These are phyloP conservation scores for Stachybotrys chartarum DNA, from an alignment of 2,329 filamentous ascomycete species.

Conservation along the genomic window DNA sequence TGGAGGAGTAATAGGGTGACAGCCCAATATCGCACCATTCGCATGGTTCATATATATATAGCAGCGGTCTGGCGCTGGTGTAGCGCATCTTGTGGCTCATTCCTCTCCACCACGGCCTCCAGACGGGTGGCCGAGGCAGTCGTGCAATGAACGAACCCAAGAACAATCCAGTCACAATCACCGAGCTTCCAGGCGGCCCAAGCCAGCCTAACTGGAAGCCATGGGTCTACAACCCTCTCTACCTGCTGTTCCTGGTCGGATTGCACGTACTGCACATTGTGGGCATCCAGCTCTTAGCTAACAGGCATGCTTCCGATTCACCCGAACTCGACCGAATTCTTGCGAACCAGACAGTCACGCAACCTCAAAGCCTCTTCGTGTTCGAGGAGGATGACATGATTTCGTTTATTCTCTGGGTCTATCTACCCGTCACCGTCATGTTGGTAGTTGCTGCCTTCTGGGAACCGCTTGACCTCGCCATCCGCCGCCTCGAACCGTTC, in stretches of 20 bases:
- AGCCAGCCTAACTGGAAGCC: conserved; percentile 2
- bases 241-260: not conserved
- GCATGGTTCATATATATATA: not conserved
- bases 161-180: not conserved
- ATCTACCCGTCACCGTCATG: not conserved
- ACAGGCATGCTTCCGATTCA: not conserved
- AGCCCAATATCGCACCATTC: not conserved
- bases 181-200: not conserved
- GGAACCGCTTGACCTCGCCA: not conserved
- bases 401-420: not conserved
- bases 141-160: not conserved
- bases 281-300: conserved; percentile 1
- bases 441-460: not conserved
- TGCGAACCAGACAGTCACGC: not conserved
- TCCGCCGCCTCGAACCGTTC: not conserved
- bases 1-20: not conserved
- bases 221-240: conserved; percentile 1
- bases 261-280: not conserved
- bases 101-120: not conserved
- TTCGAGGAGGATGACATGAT: conserved; percentile 1
- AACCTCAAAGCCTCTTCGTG: not conserved
- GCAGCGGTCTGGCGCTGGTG: not conserved
- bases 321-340: not conserved
- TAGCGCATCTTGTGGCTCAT: not conserved
- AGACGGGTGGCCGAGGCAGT: too few species aligned